phyloP scores from a whole-genome alignment of 176 grass and related monocot species.

The Aegilops speltoides region DNA sequence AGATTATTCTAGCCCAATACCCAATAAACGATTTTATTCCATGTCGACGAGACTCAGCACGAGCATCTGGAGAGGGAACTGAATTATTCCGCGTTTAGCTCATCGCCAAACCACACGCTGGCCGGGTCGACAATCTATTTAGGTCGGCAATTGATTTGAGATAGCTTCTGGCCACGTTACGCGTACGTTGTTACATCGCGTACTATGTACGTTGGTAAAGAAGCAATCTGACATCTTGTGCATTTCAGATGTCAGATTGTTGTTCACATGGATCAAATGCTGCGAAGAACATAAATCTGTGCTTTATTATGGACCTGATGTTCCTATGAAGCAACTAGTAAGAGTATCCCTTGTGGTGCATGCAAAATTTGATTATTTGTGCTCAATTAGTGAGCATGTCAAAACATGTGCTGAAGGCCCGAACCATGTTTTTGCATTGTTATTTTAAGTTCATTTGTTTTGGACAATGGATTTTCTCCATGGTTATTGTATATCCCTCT shows the following conservation, averaged over 20 bases:
- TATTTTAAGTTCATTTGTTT: neutral
- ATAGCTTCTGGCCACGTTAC: conserved; percentile 1
- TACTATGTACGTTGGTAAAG: too few species aligned
- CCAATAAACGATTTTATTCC: conserved; percentile 39
- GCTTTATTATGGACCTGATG: conserved; percentile 2
- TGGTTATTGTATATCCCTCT: neutral
- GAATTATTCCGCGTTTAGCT: conserved; percentile 15
- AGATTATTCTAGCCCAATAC: conserved; percentile 16
- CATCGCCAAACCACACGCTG: conserved; percentile 12
- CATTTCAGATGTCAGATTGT: neutral
- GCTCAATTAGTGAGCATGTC: neutral
- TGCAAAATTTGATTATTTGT: neutral
- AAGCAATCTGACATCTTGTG: neutral
- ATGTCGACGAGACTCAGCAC: conserved; percentile 18
- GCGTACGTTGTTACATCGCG: too few species aligned
- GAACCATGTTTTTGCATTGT: neutral
- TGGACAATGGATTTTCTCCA: neutral
- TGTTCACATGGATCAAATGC: neutral
- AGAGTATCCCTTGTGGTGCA: neutral
- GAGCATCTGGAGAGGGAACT: conserved; percentile 16
- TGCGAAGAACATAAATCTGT: neutral
- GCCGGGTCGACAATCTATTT: conserved; percentile 19
- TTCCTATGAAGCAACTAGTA: neutral
- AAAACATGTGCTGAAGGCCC: neutral
- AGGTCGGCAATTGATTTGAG: conserved; percentile 23